Percentiles rank a stretch among this genome's conserved stretches.
Evolutionary conservation across 1,139 yeast genomes (phyloP).

Genomic region (Debaryomyces singareniensis): DNA sequence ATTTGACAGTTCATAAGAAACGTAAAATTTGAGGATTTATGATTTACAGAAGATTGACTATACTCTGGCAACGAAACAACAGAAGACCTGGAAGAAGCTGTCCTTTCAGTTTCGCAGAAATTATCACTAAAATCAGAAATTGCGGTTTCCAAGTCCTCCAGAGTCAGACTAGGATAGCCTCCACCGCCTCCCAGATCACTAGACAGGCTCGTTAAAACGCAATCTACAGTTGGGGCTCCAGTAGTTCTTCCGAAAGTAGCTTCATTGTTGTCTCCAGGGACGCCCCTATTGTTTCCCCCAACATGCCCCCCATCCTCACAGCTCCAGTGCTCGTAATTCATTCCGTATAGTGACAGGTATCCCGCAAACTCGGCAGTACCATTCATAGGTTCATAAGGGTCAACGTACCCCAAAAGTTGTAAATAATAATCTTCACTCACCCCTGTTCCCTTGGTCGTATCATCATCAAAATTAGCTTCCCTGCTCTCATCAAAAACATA

Average conservation of each 20-base stretch:
- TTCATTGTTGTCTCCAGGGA: neutral
- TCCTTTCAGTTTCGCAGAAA: neutral
- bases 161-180: no score
- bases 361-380: neutral
- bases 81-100: neutral
- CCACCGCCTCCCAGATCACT: no score
- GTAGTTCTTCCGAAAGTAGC: neutral
- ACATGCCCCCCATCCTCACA: no score
- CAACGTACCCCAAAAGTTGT: no score
- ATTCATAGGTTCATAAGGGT: no score
- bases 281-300: no score
- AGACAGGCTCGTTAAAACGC: no score
- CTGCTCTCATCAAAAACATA: no score
- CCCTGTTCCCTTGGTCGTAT: no score
- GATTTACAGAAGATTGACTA: neutral
- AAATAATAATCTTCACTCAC: conserved; percentile 1
- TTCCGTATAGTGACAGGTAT: neutral
- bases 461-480: no score
- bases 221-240: no score
- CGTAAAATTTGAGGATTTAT: neutral
- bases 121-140: neutral
- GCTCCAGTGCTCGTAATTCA: neutral
- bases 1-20: neutral
- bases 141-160: no score
- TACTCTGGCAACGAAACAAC: neutral